A percentile compares a stretch with the other conserved stretches of the same genome.
Conservation (phyloP, 306 rosid species). For the Citrullus amarus region DNA sequence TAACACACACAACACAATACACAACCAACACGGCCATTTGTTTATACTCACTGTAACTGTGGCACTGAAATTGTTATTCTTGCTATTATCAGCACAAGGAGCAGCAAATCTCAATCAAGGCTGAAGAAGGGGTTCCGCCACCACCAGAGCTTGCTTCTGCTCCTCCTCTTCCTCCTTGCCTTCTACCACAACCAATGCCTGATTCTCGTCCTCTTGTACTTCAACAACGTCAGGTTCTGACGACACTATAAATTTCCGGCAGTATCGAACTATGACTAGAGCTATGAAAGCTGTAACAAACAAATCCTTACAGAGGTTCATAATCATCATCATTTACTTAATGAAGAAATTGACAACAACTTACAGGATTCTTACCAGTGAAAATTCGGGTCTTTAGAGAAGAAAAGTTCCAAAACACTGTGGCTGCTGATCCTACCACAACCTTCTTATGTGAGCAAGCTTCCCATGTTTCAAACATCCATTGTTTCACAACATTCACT, state of each 20-base stretch:
- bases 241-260: slow-evolving; percentile 39
- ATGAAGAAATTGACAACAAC: neutral
- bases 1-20: neutral
- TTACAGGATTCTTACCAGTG: slow-evolving; percentile 31
- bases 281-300: slow-evolving; percentile 54
- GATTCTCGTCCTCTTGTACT: slow-evolving; percentile 17
- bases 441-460: slow-evolving; percentile 75
- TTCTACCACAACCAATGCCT: slow-evolving; percentile 19
- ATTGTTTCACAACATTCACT: slow-evolving; percentile 39
- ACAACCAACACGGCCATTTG: neutral
- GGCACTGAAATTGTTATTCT: neutral
- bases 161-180: slow-evolving; percentile 16
- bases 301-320: neutral
- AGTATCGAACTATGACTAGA: slow-evolving; percentile 49
- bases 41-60: neutral
- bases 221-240: slow-evolving; percentile 28
- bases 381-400: slow-evolving; percentile 53
- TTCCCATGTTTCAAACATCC: slow-evolving; percentile 56
- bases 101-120: neutral
- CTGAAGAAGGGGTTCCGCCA: slow-evolving; percentile 9
- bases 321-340: slow-evolving; percentile 2
- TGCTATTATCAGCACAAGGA: neutral
- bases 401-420: slow-evolving; percentile 76
- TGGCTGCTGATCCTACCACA: slow-evolving; percentile 34
- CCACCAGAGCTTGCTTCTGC: slow-evolving; percentile 23